Conservation (phyloP, 257 asterid genomes). For the Nicotiana otophora region DNA sequence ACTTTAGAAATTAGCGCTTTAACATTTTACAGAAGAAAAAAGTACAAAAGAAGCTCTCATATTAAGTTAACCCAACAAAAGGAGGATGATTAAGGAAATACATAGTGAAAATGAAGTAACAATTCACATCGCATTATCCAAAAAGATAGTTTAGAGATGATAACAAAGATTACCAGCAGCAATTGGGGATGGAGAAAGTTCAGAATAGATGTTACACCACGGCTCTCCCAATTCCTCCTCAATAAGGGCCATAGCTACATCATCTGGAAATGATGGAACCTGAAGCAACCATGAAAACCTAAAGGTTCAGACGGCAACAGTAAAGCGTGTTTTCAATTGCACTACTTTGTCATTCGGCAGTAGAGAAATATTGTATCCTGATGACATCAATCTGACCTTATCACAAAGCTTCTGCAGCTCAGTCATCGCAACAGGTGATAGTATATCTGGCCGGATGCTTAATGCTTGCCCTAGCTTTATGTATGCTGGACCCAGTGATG, state of each 20-base stretch:
- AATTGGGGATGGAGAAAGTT: conserved; percentile 94
- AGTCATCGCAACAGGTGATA: conserved; percentile 88
- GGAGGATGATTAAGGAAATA: neutral
- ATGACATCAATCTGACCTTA: conserved; percentile 46
- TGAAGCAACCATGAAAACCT: conserved; percentile 19
- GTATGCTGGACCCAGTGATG: conserved; percentile 98
- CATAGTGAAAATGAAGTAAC: neutral
- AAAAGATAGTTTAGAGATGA: conserved; percentile 1
- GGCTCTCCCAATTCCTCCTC: conserved; percentile 99
- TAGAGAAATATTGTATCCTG: neutral
- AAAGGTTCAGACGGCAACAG: conserved; percentile 9
- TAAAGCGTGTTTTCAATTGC: neutral
- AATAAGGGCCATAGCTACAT: conserved; percentile 91
- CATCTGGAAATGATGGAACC: conserved; percentile 99
- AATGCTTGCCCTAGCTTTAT: conserved; percentile 98
- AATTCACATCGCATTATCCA: neutral
- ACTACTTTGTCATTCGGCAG: neutral
- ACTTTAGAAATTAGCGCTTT: conserved; percentile 15
- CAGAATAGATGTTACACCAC: conserved; percentile 77
- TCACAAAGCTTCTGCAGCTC: conserved; percentile 99
- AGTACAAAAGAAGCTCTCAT: neutral
- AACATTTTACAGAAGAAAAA: neutral
- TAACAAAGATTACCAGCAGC: conserved; percentile 82
- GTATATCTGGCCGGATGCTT: conserved; percentile 94
- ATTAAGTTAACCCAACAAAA: conserved; percentile 7